Evolutionary conservation across 768 basidiomycete species (phyloP), one percentile per base, ranked within the genome.

Genomic region (Panus rudis): DNA sequence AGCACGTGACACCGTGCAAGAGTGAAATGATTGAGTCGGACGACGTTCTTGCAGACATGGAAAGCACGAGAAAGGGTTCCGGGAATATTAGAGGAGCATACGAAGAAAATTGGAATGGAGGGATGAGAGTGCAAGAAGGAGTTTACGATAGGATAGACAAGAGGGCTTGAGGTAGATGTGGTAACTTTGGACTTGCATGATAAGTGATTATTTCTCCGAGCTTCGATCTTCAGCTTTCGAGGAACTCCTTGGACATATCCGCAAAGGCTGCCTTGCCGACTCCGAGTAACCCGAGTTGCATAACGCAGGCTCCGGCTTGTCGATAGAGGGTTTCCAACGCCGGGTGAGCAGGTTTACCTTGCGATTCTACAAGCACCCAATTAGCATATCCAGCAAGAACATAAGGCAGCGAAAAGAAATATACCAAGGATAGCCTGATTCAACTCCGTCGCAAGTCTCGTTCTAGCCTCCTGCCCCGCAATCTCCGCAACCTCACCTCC

Each of bases 391-490:
- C 17, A 44, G 23, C 12, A 25, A 16, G 7, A 19, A 13, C n/a
- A 2, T 38, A 31, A 37, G 38, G 12, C 21, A 45, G 22, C 25
- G 26, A 6, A 30, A 26, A 2, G 3, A 21, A n/a, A 64, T 80
- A 52, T 53, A 91, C 90, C 84, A 41, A 92, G 67, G 45, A 93
- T 89, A 30, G 81, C 86, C 59, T 79, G 73, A 53, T 92, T 92
- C 28, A 92, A 60, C 63, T 89, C 86, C 46, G 76, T 80, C 22
- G 84, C 83, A 43, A 92, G 70, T 26, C 69, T 60, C 41, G 76
- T 68, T 46, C 85, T 70, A 23, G 84, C 78, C 32, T 73, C 76
- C 46, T 79, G 74, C 30, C 87, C 79, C 7, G 78, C 85, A 17
- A 87, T 72, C 49, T 77, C 78, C 16, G 79, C 75, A 13, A 78